Percentiles rank a stretch among this genome's conserved stretches.
These are phyloP conservation scores for Vitis rotundifolia DNA, from an alignment of 164 flowering plant species.

Conservation along the genomic window DNA sequence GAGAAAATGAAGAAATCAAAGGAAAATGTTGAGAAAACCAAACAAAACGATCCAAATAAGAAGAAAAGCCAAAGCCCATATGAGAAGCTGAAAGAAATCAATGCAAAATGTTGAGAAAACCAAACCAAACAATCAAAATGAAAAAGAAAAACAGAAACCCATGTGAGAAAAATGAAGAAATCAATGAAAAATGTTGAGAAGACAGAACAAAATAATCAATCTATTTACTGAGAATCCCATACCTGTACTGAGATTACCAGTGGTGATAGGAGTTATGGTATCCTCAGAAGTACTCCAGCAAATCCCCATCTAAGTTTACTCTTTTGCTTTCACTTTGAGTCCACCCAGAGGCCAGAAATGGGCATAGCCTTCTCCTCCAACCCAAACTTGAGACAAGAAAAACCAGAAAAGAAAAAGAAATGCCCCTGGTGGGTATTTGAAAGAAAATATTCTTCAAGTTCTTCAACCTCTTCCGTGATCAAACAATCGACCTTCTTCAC, in stretches of 20 bases:
- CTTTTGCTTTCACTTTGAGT: neutral
- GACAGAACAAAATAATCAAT: neutral
- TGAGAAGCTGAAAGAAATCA: too few relatives aligned
- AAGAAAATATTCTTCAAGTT: too few relatives aligned
- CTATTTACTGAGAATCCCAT: neutral
- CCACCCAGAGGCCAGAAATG: neutral
- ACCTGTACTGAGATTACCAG: conserved; percentile 30
- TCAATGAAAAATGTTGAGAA: neutral
- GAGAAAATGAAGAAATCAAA: too few relatives aligned
- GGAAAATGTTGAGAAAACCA: neutral
- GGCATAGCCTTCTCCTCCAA: neutral
- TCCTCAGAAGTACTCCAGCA: conserved; percentile 32
- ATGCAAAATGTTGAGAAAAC: too few relatives aligned
- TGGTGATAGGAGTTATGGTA: conserved; percentile 22
- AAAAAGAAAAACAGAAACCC: conserved; percentile 4
- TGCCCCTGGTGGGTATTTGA: too few relatives aligned
- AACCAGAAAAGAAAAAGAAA: too few relatives aligned
- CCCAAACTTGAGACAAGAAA: too few relatives aligned
- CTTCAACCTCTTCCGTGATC: too few relatives aligned
- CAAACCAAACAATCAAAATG: too few relatives aligned
- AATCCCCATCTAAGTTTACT: conserved; percentile 27
- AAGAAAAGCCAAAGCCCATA: too few relatives aligned
- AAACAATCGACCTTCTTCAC: too few relatives aligned
- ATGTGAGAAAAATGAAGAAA: neutral
- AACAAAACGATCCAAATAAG: too few relatives aligned